Base-by-base conservation (phyloP, 1,284 basidiomycete genomes). In the Moesziomyces sp. region DNA sequence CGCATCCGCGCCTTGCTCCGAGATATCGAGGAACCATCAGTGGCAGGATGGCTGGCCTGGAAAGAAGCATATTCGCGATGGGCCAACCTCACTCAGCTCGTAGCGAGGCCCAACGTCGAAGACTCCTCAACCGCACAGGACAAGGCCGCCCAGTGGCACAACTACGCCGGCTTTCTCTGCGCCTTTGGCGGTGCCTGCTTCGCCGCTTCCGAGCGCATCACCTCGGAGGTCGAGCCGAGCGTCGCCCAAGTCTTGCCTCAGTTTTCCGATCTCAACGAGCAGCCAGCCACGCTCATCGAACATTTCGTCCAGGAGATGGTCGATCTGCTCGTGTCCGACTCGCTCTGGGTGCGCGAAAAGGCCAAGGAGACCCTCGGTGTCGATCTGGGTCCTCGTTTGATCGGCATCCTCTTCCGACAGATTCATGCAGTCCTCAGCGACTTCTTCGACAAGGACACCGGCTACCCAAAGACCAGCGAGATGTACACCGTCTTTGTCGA, bases 91-190 rank as follows among this genome's bases (percentile, higher is more conserved):
- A 82, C 79, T 13, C 68, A 63, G 49, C 43, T 79, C 11, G 76
- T 78, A 18, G 72, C 61, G 19, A 40, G 65, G 13, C 46, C 66
- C 51, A 42, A 64, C 11, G 76, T 92, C 90, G 92, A 93, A 19
- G 88, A 90, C 67, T 89, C 90, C 16, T 50, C 58, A 19, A 53
- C 67, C 4, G 73, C 69, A 10, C 77, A 79, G 53, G 77, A 79
- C 35, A 79, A 76, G 58, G 80, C 80, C 3, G 78, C 77, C 1
- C 78, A 93, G 74, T 97, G 94, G 94, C 91, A 93, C 80, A 94
- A 96, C 83, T 86, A 93, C 23, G 91, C 92, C 0, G 86, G 93
- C 28, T 93, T 92, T 84, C 85, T 96, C 45, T 89, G 92, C 18
- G 89, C 92, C 1, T 88, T 92, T 26, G 90, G 91, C 42, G 90